Conservation (phyloP, 2,329 filamentous ascomycete species). For the Coleophoma cylindrospora region DNA sequence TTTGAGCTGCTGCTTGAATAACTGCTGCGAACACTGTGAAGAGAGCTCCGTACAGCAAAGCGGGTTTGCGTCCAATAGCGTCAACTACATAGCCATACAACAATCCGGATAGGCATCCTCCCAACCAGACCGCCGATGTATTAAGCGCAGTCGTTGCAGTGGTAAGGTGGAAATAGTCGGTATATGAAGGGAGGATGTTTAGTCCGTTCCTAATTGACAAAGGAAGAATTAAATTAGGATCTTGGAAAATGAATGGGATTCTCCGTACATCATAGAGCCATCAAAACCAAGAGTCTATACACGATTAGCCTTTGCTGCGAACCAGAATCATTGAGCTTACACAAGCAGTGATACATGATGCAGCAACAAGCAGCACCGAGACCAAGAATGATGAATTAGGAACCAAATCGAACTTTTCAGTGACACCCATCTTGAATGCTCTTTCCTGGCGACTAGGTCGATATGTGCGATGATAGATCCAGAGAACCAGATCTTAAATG, state of each 20-base stretch:
- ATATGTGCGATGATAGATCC: too few relatives aligned
- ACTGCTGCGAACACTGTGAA: background rate
- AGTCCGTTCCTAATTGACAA: background rate
- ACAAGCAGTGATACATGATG: constrained; percentile 10
- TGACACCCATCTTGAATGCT: too few relatives aligned
- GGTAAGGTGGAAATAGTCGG: background rate
- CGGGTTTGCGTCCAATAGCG: background rate
- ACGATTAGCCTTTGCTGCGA: background rate
- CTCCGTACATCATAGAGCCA: constrained; percentile 11
- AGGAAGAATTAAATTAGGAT: constrained; percentile 24
- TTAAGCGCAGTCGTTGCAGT: background rate
- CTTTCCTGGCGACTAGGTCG: too few relatives aligned
- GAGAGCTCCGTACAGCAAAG: background rate
- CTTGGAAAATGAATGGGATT: background rate
- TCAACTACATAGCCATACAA: background rate
- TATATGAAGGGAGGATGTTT: background rate
- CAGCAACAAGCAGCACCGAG: background rate
- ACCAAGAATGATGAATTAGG: background rate
- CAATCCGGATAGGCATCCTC: background rate
- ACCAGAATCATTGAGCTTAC: background rate
- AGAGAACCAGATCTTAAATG: too few relatives aligned
- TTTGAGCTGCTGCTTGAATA: background rate
- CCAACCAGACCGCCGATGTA: background rate
- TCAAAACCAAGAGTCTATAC: constrained; percentile 16
- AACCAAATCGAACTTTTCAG: background rate